These are phyloP conservation scores for Aspergillus nomiae DNA, from an alignment of 2,329 filamentous ascomycete genomes.

Conservation along the genomic window DNA sequence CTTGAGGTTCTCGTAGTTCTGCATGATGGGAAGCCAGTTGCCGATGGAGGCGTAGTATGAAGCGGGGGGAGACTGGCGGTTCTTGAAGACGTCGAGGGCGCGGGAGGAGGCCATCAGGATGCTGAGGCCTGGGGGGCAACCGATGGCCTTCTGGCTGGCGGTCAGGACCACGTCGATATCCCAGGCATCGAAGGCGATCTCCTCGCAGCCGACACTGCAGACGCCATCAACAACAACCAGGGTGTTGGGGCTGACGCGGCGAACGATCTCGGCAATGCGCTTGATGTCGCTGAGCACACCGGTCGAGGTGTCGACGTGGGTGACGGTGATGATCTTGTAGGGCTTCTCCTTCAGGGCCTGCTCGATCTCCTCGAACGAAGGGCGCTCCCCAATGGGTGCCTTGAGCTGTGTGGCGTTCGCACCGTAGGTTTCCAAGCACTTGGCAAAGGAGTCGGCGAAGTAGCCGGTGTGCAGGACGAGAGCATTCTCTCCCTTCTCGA, in stretches of 20 bases:
- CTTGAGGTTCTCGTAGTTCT: slow-evolving; percentile 98
- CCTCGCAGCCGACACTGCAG: slow-evolving; percentile 93
- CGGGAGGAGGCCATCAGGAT: slow-evolving; percentile 92
- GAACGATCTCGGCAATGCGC: slow-evolving; percentile 77
- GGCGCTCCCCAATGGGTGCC: slow-evolving; percentile 83
- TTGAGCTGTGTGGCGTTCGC: slow-evolving; percentile 87
- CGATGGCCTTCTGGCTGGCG: slow-evolving; percentile 95
- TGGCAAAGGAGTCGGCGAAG: slow-evolving; percentile 92
- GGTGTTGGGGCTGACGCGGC: slow-evolving; percentile 85
- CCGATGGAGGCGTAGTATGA: slow-evolving; percentile 96
- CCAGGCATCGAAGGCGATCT: slow-evolving; percentile 96
- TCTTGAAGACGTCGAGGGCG: slow-evolving; percentile 78
- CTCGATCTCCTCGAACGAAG: slow-evolving; percentile 85
- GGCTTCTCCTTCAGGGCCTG: slow-evolving; percentile 83
- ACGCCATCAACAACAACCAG: slow-evolving; percentile 93
- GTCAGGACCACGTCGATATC: slow-evolving; percentile 89
- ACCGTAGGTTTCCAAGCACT: slow-evolving; percentile 90
- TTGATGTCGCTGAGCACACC: slow-evolving; percentile 92
- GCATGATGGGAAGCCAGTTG: slow-evolving; percentile 98
- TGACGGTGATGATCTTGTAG: slow-evolving; percentile 93
- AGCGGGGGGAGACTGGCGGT: slow-evolving; percentile 75
- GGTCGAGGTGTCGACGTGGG: slow-evolving; percentile 96
- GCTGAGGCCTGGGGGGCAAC: slow-evolving; percentile 88
- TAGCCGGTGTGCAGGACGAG: slow-evolving; percentile 95
- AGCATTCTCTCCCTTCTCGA: slow-evolving; percentile 85